Conservation (phyloP, 176 grass and related monocot genomes). For the Oryza officinalis region DNA sequence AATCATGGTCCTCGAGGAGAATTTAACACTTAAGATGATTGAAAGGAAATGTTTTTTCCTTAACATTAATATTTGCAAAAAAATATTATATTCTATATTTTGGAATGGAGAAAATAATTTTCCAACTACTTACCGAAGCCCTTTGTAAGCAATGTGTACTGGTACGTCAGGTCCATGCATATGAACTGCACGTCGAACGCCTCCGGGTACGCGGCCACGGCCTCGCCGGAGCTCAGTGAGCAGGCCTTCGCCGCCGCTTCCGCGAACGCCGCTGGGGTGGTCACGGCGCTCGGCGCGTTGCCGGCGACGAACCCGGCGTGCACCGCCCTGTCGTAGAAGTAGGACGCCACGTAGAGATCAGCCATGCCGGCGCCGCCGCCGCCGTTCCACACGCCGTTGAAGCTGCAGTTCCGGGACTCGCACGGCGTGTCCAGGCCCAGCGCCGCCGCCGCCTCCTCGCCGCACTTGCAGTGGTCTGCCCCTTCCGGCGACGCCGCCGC, state of each 20-base stretch:
- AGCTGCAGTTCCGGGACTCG: not conserved
- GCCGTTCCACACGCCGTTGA: not conserved
- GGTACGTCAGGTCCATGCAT: slow-evolving; percentile 60
- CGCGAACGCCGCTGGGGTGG: slow-evolving; percentile 16
- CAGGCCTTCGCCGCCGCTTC: slow-evolving; percentile 2
- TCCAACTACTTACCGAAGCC: slow-evolving; percentile 38
- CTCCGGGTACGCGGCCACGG: not conserved
- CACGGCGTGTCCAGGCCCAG: not conserved
- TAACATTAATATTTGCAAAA: no score
- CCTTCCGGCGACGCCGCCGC: not conserved
- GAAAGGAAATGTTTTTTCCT: no score
- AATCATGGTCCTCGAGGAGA: no score
- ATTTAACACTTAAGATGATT: no score
- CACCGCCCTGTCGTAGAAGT: slow-evolving; percentile 21
- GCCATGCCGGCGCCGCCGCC: not conserved
- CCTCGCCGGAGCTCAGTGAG: not conserved
- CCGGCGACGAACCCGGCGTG: slow-evolving; percentile 23
- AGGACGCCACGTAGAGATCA: slow-evolving; percentile 3
- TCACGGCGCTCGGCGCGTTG: not conserved
- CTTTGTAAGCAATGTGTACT: slow-evolving; percentile 38
- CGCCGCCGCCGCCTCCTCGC: not conserved
- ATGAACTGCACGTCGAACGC: slow-evolving; percentile 29
- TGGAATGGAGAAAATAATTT: no score
- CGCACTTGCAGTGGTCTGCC: not conserved
- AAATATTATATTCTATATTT: no score